phyloP scores from a whole-genome alignment of 495 filamentous ascomycete genomes.

The Trichoderma asperelloides region DNA sequence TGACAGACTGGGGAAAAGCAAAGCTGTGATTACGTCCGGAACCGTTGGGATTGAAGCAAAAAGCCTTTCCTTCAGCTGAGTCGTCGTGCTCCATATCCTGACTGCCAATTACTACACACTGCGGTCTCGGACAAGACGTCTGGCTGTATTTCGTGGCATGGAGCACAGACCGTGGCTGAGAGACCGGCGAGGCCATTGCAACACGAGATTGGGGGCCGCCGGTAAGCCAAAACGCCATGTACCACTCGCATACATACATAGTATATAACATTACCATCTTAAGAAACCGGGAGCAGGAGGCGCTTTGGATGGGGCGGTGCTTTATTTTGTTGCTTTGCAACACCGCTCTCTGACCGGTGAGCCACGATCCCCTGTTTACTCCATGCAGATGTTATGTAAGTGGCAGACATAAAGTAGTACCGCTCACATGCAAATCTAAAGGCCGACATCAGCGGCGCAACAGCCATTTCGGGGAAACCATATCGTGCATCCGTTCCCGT shows the following conservation, averaged over 20 bases:
- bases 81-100: background rate
- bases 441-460: background rate
- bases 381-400: background rate
- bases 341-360: background rate
- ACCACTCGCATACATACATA: background rate
- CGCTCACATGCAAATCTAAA: background rate
- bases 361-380: background rate
- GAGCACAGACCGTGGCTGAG: background rate
- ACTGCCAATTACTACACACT: background rate
- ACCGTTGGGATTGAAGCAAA: background rate
- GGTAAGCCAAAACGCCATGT: background rate
- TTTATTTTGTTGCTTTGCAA: background rate
- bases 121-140: background rate
- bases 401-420: background rate
- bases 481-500: background rate
- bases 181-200: background rate
- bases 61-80: background rate
- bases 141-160: background rate
- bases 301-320: background rate
- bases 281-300: background rate
- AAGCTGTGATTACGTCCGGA: background rate
- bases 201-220: background rate
- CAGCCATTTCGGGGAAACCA: background rate
- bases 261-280: background rate
- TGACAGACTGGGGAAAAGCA: background rate